Evolutionary conservation across 2,329 filamentous ascomycete species (phyloP), one percentile per base, ranked within the genome.

Genomic region (Alternaria gaisen): DNA sequence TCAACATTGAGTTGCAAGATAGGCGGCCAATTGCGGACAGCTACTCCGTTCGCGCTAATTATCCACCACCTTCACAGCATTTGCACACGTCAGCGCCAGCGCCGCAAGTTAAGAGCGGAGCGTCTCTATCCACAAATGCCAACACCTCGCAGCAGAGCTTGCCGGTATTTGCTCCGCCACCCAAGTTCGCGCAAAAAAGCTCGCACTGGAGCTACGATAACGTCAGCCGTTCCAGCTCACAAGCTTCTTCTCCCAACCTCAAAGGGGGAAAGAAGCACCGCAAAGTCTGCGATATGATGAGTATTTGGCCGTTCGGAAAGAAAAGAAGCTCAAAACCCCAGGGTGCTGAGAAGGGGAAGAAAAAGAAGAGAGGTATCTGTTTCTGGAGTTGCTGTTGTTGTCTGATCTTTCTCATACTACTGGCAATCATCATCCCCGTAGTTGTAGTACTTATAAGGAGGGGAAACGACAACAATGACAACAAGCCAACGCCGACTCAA

Each of bases 351-450:
- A 64, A 72, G 20, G 72, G 75, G 58, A 74, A 73, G 60, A 70
- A 71, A 53, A 74, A 72, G 58, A 70, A 71, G 61, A 68, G 69
- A 34, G 73, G 71, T 5, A 68, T 71, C 36, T 77, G 76, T 28
- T 71, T 74, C 36, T 74, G 72, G 68, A 68, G 72, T 56, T 79
- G 76, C 40, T 77, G 76, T 42, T 78, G 77, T 44, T 80, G 77
- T 50, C 63, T 79, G 18, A 48, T 79, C 8, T 62, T 75, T 48
- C 63, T 72, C 40, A 72, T 72, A 50, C 58, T 83, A 26, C 60
- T 80, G 40, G 72, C 80, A 2, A 71, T 82, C 36, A 73, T 83
- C 36, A 76, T 81, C 26, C 72, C 81, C 1, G 66, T 82, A 16
- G 63, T 74, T 11, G 72, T 79, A 5, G 71, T 79, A 1, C 62